Base-by-base conservation (phyloP, 495 filamentous ascomycete species). In the Letharia lupina region DNA sequence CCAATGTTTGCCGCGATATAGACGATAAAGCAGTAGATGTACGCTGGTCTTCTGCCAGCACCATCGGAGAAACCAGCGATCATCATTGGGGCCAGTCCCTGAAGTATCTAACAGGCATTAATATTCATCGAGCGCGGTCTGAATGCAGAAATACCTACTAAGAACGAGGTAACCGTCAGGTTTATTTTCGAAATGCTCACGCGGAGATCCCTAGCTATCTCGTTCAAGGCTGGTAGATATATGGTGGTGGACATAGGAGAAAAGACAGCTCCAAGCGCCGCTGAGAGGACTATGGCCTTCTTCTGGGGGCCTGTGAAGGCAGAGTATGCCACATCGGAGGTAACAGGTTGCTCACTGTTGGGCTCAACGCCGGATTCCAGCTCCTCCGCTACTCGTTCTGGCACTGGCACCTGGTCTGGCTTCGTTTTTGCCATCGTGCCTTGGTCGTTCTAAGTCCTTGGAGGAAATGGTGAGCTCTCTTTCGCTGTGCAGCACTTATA, bases 101-200 rank as follows among this genome's bases (percentile, higher is more conserved):
- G 78, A 45, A 78, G 69, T 40, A 80, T 77, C 76, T 78, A 64
- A 23, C 40, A 31, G 37, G 20, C 11, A 35, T 69, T 18, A 67
- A 63, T 40, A 16, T 18, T 40, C n/a, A 18, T 18, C 45, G 47
- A 12, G 3, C 50, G 31, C 2, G 6, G 62, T 23, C 16, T 1
- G 23, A 52, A 50, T 33, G 2, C 3, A n/a, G 33, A 31, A 33
- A 33, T 23, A 31, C 68, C 37, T 70, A 82, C 78, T 71, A 82
- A 75, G 64, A 81, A 84, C 4, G 77, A 72, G 0, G 79, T 84
- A n/a, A 84, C 68, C 0, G 80, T 83, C 16, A 84, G 68, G 57
- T 83, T 82, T 59, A 84, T 82, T 54, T 75, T 59, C 13, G 74
- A 68, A 3, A 68, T 65, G 16, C 74, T 78, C 16, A 80, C 77